Percentiles rank a stretch among this genome's conserved stretches.
Conservation (phyloP, 345 rosid genomes). For the Excoecaria cochinchinensis region DNA sequence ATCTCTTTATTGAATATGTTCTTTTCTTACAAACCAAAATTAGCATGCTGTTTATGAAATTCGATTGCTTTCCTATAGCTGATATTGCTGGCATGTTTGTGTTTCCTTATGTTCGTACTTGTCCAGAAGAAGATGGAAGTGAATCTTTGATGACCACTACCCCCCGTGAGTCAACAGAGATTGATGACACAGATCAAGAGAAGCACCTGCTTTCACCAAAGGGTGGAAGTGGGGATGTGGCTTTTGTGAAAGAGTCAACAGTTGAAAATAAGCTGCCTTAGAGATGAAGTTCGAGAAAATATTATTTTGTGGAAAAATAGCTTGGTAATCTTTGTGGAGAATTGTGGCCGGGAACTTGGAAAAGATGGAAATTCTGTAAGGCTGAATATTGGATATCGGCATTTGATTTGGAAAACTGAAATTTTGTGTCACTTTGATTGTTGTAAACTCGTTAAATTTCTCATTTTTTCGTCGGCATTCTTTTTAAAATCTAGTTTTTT, state of each 20-base stretch:
- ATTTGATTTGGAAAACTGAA: not conserved
- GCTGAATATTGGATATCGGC: constrained; percentile 11
- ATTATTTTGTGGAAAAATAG: not conserved
- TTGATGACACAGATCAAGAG: constrained; percentile 50
- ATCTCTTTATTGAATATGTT: not conserved
- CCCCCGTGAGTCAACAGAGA: constrained; percentile 42
- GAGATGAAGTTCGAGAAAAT: not conserved
- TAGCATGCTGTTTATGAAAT: not conserved
- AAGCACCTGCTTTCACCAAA: constrained; percentile 48
- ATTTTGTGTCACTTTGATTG: not conserved
- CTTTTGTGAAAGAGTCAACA: constrained; percentile 50
- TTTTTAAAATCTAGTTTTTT: too few species aligned
- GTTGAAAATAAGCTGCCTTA: constrained; percentile 16
- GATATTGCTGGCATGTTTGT: not conserved
- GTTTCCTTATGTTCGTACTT: constrained; percentile 10
- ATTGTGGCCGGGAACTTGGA: constrained; percentile 6
- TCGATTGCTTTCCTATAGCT: not conserved
- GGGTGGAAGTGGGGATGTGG: constrained; percentile 34
- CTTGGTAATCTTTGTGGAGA: not conserved
- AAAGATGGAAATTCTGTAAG: not conserved
- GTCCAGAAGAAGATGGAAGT: constrained; percentile 47
- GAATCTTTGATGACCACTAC: constrained; percentile 42
- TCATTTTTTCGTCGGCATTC: too few species aligned
- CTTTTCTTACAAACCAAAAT: not conserved
- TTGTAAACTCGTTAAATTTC: not conserved